These are phyloP conservation scores for Wickerhamiella parazyma DNA, from an alignment of 805 yeast genomes.

Conservation along the genomic window DNA sequence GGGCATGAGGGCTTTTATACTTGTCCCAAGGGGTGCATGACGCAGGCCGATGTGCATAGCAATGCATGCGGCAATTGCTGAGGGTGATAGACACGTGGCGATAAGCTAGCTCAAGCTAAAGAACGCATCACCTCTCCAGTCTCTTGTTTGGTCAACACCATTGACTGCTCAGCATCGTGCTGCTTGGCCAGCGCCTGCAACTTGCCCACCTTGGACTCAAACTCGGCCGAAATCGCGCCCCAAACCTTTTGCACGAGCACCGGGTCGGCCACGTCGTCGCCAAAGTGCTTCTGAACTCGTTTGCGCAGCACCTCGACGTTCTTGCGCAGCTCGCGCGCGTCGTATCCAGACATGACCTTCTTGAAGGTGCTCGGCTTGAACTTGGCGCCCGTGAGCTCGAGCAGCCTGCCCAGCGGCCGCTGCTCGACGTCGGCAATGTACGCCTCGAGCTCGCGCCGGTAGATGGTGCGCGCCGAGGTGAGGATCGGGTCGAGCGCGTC, in stretches of 20 bases:
- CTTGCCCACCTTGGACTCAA: slow-evolving; percentile 40
- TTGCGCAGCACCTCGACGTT: slow-evolving; percentile 42
- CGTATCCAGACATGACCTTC: slow-evolving; percentile 42
- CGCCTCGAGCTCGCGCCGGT: slow-evolving; percentile 26
- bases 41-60: too few relatives aligned
- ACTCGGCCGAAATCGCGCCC: slow-evolving; percentile 55
- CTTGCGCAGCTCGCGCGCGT: slow-evolving; percentile 42
- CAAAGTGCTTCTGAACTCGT: slow-evolving; percentile 45
- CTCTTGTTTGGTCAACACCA: slow-evolving; percentile 15
- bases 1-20: background rate
- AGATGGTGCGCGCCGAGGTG: slow-evolving; percentile 20
- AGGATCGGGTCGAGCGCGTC: slow-evolving; percentile 16
- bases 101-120: background rate
- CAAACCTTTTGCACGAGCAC: slow-evolving; percentile 32
- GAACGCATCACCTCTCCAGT: slow-evolving; percentile 7
- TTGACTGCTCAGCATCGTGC: slow-evolving; percentile 31
- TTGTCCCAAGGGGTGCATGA: background rate
- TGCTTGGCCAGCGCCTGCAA: slow-evolving; percentile 42
- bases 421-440: slow-evolving; percentile 38
- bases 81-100: too few relatives aligned
- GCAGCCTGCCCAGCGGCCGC: slow-evolving; percentile 52
- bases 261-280: slow-evolving; percentile 15
- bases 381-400: slow-evolving; percentile 48
- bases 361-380: slow-evolving; percentile 30
- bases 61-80: too few relatives aligned